Conservation (phyloP, 805 yeast species). For the Cyberlindnera nakhonratchasimensis region DNA sequence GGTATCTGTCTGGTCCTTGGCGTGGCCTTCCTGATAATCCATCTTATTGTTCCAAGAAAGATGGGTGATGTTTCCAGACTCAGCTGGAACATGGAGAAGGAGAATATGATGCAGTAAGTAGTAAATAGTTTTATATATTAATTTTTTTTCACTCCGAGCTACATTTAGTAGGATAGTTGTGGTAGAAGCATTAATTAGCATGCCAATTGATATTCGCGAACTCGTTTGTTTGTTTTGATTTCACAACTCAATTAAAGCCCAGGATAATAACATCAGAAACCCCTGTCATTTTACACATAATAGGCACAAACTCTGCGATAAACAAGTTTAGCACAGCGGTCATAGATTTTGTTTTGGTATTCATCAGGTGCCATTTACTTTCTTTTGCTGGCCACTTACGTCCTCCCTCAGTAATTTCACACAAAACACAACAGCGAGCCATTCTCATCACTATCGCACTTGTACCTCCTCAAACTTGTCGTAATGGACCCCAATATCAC, state of each 20-base stretch:
- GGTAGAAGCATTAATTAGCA: too few relatives aligned
- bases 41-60: constrained; percentile 63
- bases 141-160: too few relatives aligned
- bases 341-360: too few relatives aligned
- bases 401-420: neutral
- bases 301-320: too few relatives aligned
- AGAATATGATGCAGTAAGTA: constrained; percentile 22
- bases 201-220: neutral
- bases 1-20: constrained; percentile 62
- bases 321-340: too few relatives aligned
- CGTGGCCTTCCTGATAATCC: constrained; percentile 47
- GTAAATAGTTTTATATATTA: neutral
- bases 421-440: neutral
- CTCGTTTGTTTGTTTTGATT: constrained; percentile 5
- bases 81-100: constrained; percentile 67
- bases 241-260: neutral
- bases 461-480: neutral
- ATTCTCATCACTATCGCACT: neutral
- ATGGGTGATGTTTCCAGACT: constrained; percentile 67
- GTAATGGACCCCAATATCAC: constrained; percentile 19
- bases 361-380: neutral
- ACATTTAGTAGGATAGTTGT: neutral
- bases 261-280: neutral
- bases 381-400: neutral
- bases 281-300: neutral